Evolutionary conservation across 345 rosid genomes (phyloP), one percentile per base, ranked within the genome.

Genomic region (Heritiera fomes): DNA sequence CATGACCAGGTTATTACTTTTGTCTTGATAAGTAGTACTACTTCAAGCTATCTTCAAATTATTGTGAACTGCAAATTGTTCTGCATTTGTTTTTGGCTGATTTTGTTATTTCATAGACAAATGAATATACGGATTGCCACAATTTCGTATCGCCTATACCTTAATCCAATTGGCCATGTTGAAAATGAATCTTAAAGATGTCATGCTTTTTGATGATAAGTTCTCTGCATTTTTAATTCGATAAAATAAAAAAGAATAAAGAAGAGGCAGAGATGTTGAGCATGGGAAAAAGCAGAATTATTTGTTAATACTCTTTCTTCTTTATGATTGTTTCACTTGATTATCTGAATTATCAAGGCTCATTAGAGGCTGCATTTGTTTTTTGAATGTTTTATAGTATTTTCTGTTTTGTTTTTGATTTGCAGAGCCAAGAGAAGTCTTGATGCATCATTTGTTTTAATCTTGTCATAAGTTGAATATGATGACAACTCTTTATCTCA

Each of bases 1-100:
- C 86, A 91, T 95, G 91, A 89, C 90, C 0, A 91, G 98, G 98
- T 95, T 81, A 8, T 20, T 61, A 17, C n/a, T 64, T 73, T 67
- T 69, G 34, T 69, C 40, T 68, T 68, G 8, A 45, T 68, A 5
- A 4, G 14, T 68, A 1, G 5, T 45, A 10, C 32, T 67, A 43
- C 55, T 68, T 68, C 53, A 68, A 20, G 32, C 56, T 69, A 12
- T 13, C 15, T 69, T 47, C 13, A 17, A 14, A 59, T 38, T 74
- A 12, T 49, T 3, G 3, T 14, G 14, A 30, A 23, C 18, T 23
- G 49, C 30, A 18, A 66, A 40, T 40, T 56, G 11, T 41, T 41
- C 30, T 66, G 50, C 50, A 8, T 9, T 18, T 18, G 69, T 14
- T 64, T 62, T 64, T 45, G 3, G 46, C 12, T 64, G 15, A 64